Evolutionary conservation across 2,329 filamentous ascomycete genomes (phyloP).

Genomic region (Trichoderma breve): DNA sequence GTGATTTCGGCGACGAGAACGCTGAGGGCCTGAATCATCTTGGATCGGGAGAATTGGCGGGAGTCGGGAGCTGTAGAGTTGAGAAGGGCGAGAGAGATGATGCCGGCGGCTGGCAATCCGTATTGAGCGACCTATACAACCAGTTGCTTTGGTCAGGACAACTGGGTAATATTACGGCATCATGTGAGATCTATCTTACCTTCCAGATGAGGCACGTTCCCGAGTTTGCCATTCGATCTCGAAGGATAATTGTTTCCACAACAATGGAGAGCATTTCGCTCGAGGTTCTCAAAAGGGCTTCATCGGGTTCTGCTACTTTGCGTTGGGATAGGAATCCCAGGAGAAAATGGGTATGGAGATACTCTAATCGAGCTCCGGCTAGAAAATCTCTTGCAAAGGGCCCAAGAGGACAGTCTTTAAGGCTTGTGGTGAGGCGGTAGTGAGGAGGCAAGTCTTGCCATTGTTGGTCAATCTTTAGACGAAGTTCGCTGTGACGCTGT

Average conservation of each 20-base stretch:
- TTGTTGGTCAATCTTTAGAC: constrained; percentile 1
- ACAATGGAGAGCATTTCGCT: constrained; percentile 15
- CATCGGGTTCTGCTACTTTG: constrained; percentile 11
- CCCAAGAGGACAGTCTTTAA: constrained; percentile 10
- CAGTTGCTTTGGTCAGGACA: neutral
- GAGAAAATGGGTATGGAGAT: constrained; percentile 11
- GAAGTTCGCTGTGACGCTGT: neutral
- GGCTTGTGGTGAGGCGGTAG: constrained; percentile 13
- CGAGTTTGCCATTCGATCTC: constrained; percentile 17
- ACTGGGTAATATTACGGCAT: neutral
- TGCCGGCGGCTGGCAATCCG: constrained; percentile 6
- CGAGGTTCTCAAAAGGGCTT: neutral
- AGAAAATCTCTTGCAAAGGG: constrained; percentile 11
- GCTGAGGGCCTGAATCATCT: constrained; percentile 12
- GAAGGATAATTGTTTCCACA: neutral
- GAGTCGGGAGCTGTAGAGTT: constrained; percentile 3
- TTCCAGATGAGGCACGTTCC: constrained; percentile 17
- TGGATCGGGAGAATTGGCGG: constrained; percentile 8
- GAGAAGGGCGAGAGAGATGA: constrained; percentile 5
- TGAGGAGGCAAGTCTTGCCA: constrained; percentile 14
- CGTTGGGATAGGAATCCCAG: constrained; percentile 4
- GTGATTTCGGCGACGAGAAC: constrained; percentile 15
- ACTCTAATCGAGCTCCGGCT: constrained; percentile 6
- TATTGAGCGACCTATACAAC: constrained; percentile 7
- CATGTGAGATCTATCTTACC: too few relatives aligned